Evolutionary conservation across 495 filamentous ascomycete species (phyloP).

Genomic region (Aspergillus sparsus): DNA sequence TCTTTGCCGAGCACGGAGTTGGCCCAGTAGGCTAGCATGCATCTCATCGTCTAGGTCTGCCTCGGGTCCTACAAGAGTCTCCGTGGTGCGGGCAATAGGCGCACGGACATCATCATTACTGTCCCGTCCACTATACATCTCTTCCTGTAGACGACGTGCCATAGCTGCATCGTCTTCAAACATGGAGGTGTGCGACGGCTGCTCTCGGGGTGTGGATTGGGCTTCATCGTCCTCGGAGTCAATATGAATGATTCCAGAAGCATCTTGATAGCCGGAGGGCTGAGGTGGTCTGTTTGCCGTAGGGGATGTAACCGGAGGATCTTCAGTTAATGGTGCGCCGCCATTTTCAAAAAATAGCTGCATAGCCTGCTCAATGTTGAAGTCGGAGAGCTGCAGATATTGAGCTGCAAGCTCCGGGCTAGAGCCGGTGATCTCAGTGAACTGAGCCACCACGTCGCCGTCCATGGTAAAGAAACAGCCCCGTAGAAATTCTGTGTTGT

Average conservation of each 20-base stretch:
- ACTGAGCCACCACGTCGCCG: conserved; percentile 50
- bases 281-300: conserved; percentile 28
- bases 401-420: conserved; percentile 65
- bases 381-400: conserved; percentile 80
- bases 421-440: conserved; percentile 65
- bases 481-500: conserved; percentile 8
- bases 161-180: conserved; percentile 92
- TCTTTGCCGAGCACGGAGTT: conserved; percentile 59
- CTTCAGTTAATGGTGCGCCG: conserved; percentile 53
- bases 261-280: conserved; percentile 46
- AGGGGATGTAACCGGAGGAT: conserved; percentile 37
- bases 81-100: conserved; percentile 86
- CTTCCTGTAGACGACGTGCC: conserved; percentile 86
- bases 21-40: conserved; percentile 63
- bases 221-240: conserved; percentile 62
- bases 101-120: conserved; percentile 74
- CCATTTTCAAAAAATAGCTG: conserved; percentile 85
- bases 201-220: conserved; percentile 26
- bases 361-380: conserved; percentile 80
- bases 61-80: conserved; percentile 80
- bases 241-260: conserved; percentile 65
- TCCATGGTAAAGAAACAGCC: conserved; percentile 61
- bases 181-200: conserved; percentile 21
- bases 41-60: conserved; percentile 60
- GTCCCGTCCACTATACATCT: conserved; percentile 66